Evolutionary conservation across 257 asterid species (phyloP).

Genomic region (Forsythia suspensa): DNA sequence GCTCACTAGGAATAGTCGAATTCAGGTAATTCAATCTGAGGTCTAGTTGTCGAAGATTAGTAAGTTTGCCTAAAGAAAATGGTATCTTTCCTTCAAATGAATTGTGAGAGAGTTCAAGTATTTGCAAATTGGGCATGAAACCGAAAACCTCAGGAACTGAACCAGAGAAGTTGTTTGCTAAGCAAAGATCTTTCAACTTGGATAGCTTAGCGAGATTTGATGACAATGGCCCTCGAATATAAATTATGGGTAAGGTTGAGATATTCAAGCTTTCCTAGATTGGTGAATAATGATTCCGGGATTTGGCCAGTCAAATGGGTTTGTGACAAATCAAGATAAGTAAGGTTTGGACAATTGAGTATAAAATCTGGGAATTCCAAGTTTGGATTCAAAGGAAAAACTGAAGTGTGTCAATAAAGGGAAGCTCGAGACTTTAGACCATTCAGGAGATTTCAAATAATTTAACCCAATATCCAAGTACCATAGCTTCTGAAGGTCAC

Average conservation of each 20-base stretch:
- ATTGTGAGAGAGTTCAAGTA: neutral
- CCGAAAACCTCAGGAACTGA: slow-evolving; percentile 41
- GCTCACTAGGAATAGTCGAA: slow-evolving; percentile 43
- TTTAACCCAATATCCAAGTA: slow-evolving; percentile 65
- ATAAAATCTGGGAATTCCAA: slow-evolving; percentile 62
- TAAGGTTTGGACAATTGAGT: slow-evolving; percentile 47
- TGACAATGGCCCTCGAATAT: slow-evolving; percentile 53
- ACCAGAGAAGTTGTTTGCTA: slow-evolving; percentile 42
- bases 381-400: slow-evolving; percentile 36
- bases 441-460: slow-evolving; percentile 51
- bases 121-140: neutral
- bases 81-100: slow-evolving; percentile 26
- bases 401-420: slow-evolving; percentile 48
- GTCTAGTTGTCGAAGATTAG: slow-evolving; percentile 15
- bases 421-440: slow-evolving; percentile 55
- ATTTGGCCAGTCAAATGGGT: slow-evolving; percentile 56
- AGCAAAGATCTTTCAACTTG: slow-evolving; percentile 40
- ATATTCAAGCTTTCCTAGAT: slow-evolving; percentile 49
- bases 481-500: slow-evolving; percentile 51
- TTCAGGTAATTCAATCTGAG: neutral
- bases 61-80: slow-evolving; percentile 34
- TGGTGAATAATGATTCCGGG: slow-evolving; percentile 52
- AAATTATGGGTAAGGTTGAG: slow-evolving; percentile 45
- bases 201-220: slow-evolving; percentile 43
- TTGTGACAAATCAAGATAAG: slow-evolving; percentile 55